A percentile compares a stretch with the other conserved stretches of the same genome.
phyloP scores from a whole-genome alignment of 1,284 basidiomycete species.

The Boletus smithii region DNA sequence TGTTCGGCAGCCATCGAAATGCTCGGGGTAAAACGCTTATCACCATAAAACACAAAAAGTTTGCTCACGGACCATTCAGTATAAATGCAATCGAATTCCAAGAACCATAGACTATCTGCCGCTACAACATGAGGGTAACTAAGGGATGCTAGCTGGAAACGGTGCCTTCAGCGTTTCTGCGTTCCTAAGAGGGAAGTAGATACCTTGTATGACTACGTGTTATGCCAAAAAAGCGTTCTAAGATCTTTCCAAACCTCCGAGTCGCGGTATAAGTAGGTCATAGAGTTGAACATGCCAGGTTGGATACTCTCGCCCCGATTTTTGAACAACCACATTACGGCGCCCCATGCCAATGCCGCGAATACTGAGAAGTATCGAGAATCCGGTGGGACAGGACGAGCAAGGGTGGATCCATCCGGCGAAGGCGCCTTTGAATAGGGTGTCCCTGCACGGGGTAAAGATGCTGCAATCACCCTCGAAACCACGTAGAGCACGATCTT shows the following conservation, averaged over 20 bases:
- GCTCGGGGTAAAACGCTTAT: constrained; percentile 47
- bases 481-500: constrained; percentile 97
- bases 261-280: constrained; percentile 75
- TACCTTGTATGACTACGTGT: constrained; percentile 44
- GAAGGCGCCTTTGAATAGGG: constrained; percentile 42
- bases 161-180: neutral
- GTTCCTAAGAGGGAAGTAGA: neutral
- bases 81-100: constrained; percentile 53
- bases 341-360: constrained; percentile 89
- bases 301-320: constrained; percentile 86
- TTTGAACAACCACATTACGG: constrained; percentile 96
- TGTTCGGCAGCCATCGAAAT: constrained; percentile 60
- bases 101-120: constrained; percentile 36
- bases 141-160: constrained; percentile 10
- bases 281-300: constrained; percentile 88
- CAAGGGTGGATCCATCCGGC: constrained; percentile 39
- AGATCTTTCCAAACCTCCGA: constrained; percentile 67
- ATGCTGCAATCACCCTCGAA: constrained; percentile 83
- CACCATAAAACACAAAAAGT: neutral
- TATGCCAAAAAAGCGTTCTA: constrained; percentile 70
- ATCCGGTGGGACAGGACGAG: constrained; percentile 77
- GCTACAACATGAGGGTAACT: constrained; percentile 24
- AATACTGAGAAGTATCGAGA: constrained; percentile 82
- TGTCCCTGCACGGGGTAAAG: constrained; percentile 70
- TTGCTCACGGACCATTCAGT: constrained; percentile 39